A percentile compares a stretch with the other conserved stretches of the same genome.
Conservation (phyloP, 1,284 basidiomycete species). For the Trichosporon faecale region DNA sequence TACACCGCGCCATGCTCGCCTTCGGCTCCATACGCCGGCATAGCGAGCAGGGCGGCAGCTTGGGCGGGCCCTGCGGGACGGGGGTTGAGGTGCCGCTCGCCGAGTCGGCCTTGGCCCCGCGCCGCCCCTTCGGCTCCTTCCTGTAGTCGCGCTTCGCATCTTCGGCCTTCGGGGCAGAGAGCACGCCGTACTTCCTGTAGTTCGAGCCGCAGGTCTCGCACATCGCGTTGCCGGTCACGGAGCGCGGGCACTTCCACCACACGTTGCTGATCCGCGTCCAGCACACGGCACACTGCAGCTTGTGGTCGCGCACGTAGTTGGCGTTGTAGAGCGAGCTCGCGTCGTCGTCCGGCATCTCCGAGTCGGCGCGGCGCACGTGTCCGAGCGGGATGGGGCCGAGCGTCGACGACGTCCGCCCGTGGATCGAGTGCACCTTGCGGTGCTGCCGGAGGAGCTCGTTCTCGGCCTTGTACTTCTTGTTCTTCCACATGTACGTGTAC, state of each 20-base stretch:
- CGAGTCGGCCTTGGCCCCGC: conserved; percentile 61
- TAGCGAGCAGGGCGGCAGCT: conserved; percentile 69
- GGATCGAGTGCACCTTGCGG: conserved; percentile 38
- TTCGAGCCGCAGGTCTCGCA: conserved; percentile 71
- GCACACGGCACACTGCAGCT: conserved; percentile 65
- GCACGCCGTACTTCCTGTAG: conserved; percentile 85
- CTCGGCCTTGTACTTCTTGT: conserved; percentile 47
- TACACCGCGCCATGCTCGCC: conserved; percentile 73
- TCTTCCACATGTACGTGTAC: conserved; percentile 52
- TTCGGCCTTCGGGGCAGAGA: conserved; percentile 43
- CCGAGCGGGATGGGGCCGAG: conserved; percentile 47
- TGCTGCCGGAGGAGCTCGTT: conserved; percentile 47
- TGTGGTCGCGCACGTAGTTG: conserved; percentile 23
- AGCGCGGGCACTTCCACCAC: conserved; percentile 86
- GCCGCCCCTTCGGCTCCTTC: conserved; percentile 56
- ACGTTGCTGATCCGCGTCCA: conserved; percentile 66
- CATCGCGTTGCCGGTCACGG: conserved; percentile 64
- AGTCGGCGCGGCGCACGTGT: conserved; percentile 34
- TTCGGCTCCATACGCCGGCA: conserved; percentile 70
- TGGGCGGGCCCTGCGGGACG: conserved; percentile 50
- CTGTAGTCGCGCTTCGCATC: conserved; percentile 40
- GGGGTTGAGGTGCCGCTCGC: conserved; percentile 40
- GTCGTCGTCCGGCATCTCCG: conserved; percentile 56
- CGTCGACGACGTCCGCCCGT: conserved; percentile 41
- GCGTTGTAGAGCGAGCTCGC: conserved; percentile 49